Evolutionary conservation across 371 early-diverging fungal genomes (phyloP).

Genomic region (Sporodiniella umbellata): DNA sequence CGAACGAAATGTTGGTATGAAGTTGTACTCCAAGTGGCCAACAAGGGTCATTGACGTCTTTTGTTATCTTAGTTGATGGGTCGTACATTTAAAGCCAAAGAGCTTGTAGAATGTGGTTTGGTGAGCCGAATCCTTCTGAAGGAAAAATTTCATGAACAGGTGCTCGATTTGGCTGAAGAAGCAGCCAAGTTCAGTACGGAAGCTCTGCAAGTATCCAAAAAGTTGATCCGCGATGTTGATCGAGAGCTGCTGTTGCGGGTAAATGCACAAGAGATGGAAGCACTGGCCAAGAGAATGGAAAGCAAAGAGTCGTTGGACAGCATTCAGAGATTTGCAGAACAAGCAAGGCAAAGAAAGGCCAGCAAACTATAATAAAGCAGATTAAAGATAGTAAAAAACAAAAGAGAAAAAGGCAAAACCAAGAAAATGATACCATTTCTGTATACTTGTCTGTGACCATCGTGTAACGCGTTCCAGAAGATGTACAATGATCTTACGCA

Average conservation of each 20-base stretch:
- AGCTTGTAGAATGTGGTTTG: conserved; percentile 47
- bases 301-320: conserved; percentile 31
- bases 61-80: conserved; percentile 43
- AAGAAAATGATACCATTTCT: not conserved
- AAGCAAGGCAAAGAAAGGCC: conserved; percentile 18
- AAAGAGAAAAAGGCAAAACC: not conserved
- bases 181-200: conserved; percentile 51
- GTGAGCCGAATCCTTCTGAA: conserved; percentile 47
- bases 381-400: conserved; percentile 1
- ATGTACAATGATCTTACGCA: too few relatives aligned
- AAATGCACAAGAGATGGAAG: conserved; percentile 48
- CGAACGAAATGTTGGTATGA: conserved; percentile 65
- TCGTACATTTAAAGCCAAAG: conserved; percentile 49
- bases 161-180: conserved; percentile 45
- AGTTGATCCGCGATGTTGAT: conserved; percentile 48
- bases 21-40: too few relatives aligned
- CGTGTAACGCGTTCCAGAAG: too few relatives aligned
- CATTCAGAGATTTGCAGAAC: conserved; percentile 26
- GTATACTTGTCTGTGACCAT: not conserved
- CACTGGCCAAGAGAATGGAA: conserved; percentile 27
- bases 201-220: conserved; percentile 57
- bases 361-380: conserved; percentile 6
- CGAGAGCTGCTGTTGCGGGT: conserved; percentile 39
- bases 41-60: not conserved
- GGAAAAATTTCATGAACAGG: conserved; percentile 51